A percentile compares a stretch with the other conserved stretches of the same genome.
Evolutionary conservation across 2,329 filamentous ascomycete species (phyloP).

Genomic region (Diaporthe capsici): DNA sequence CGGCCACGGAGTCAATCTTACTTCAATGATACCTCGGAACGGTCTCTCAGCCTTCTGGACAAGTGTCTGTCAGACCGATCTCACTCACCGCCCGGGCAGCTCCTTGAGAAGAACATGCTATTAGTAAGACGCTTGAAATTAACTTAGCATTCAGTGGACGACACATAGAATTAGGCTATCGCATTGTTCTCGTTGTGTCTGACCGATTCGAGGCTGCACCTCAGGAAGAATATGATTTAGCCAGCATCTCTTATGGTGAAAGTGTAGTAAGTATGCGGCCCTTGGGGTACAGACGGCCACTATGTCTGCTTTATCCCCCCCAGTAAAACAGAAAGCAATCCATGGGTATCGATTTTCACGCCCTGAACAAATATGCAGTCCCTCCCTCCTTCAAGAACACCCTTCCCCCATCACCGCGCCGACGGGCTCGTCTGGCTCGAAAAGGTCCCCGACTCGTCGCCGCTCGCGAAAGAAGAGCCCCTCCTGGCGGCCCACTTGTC

Average conservation of each 20-base stretch:
- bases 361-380: background rate
- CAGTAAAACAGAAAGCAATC: slow-evolving; percentile 10
- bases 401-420: background rate
- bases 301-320: background rate
- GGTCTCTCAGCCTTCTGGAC: background rate
- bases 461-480: slow-evolving; percentile 28
- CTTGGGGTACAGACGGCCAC: background rate
- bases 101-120: background rate
- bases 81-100: background rate
- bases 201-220: background rate
- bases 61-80: background rate
- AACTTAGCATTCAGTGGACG: background rate
- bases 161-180: background rate
- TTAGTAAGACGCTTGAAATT: background rate
- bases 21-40: slow-evolving; percentile 16
- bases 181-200: background rate
- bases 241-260: background rate
- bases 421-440: slow-evolving; percentile 33
- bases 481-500: slow-evolving; percentile 37
- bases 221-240: too few species aligned
- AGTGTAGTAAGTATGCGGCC: background rate
- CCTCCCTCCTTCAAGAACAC: background rate
- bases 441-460: slow-evolving; percentile 28
- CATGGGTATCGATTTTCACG: slow-evolving; percentile 30
- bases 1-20: slow-evolving; percentile 21